phyloP scores from a whole-genome alignment of 2,329 filamentous ascomycete species.

The Beauveria caledonica region DNA sequence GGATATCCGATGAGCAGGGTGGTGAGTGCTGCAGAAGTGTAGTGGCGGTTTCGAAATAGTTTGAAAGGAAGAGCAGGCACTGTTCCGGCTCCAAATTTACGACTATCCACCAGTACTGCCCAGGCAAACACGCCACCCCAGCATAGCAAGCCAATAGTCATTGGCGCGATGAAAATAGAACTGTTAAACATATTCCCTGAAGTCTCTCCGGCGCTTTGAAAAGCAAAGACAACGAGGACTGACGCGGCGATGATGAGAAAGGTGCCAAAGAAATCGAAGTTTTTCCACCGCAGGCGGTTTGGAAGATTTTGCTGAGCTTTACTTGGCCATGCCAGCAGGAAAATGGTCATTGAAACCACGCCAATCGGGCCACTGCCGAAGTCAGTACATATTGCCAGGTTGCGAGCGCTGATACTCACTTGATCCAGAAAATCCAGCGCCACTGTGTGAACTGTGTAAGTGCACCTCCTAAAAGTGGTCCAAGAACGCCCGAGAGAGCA shows the following conservation, averaged over 20 bases:
- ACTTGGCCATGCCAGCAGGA: slow-evolving; percentile 43
- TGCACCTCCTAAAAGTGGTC: slow-evolving; percentile 43
- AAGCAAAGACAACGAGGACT: slow-evolving; percentile 48
- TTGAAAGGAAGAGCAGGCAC: slow-evolving; percentile 38
- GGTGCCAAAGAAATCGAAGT: slow-evolving; percentile 46
- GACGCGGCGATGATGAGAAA: slow-evolving; percentile 45
- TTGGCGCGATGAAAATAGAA: slow-evolving; percentile 24
- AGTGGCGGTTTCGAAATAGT: slow-evolving; percentile 39
- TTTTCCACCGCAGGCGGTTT: slow-evolving; percentile 35
- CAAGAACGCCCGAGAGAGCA: slow-evolving; percentile 40
- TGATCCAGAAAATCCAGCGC: slow-evolving; percentile 53
- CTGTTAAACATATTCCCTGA: slow-evolving; percentile 34
- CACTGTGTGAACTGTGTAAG: slow-evolving; percentile 41
- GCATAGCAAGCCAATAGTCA: slow-evolving; percentile 21
- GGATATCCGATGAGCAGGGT: slow-evolving; percentile 43
- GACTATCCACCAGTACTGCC: slow-evolving; percentile 17
- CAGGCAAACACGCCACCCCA: slow-evolving; percentile 23
- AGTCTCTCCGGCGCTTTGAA: slow-evolving; percentile 40
- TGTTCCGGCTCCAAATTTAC: slow-evolving; percentile 15
- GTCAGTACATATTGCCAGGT: slow-evolving; percentile 12
- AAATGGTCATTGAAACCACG: slow-evolving; percentile 35
- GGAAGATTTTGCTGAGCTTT: slow-evolving; percentile 29
- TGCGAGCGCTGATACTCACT: slow-evolving; percentile 31
- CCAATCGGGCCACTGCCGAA: slow-evolving; percentile 41
- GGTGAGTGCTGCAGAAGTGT: slow-evolving; percentile 33